Evolutionary conservation across 2,329 filamentous ascomycete species (phyloP), one percentile per base, ranked within the genome.

Genomic region (Lecanicillium sp.): DNA sequence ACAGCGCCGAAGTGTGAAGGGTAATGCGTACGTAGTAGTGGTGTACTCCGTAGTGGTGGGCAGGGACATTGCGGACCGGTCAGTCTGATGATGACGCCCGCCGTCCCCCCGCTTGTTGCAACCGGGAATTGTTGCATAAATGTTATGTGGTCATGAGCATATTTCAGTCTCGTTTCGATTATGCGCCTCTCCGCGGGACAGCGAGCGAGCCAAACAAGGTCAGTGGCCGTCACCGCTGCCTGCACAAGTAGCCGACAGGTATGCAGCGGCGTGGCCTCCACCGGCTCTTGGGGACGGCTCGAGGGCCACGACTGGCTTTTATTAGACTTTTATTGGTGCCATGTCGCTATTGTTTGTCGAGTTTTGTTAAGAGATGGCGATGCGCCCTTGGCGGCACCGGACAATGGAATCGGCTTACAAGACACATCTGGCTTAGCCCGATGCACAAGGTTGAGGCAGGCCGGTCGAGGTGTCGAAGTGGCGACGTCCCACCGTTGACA

Each of bases 91-190:
- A 36, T 19, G 30, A 32, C 29, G 29, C 14, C 29, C n/a, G 30
- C n/a, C 5, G 19, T 21, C 23, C 30, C 21, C 41, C 17, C 21
- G 41, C 29, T 26, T 35, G 21, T 35, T 6, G 41, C 41, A 44
- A 24, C 20, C 41, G 41, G 9, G 29, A 35, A 35, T 37, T 30
- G 19, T 17, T 40, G 44, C 45, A 42, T 48, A 35, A 35, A 48
- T 27, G 11, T 12, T 36, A 2, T n/a, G 17, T 27, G 23, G 45
- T 42, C 45, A 42, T 42, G 45, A 42, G 38, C 38, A 37, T 30
- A 42, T 42, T 33, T 36, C 20, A 24, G 45, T 27, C 45, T 48
- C 19, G 45, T 48, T 48, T 48, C 38, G 39, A 41, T 42, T 37
- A 48, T 42, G 45, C 37, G 17, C 23, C 12, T 24, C 19, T 24